Percentiles rank a stretch among this genome's conserved stretches.
phyloP scores from a whole-genome alignment of 371 early-diverging fungal genomes.

The Mortierella sp. region DNA sequence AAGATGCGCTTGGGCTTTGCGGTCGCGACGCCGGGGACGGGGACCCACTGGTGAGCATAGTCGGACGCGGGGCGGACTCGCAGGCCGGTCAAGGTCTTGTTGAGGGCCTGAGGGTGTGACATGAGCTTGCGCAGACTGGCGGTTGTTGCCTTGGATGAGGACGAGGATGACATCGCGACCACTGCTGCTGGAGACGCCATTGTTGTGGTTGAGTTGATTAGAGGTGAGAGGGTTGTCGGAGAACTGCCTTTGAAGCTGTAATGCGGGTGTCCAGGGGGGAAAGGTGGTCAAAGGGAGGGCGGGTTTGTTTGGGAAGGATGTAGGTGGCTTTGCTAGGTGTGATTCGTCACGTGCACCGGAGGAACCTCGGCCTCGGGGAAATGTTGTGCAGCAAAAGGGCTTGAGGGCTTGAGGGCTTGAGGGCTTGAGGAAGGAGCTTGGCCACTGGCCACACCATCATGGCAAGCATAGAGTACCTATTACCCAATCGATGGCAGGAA shows the following conservation, averaged over 20 bases:
- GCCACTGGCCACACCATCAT: too few species aligned
- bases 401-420: too few species aligned
- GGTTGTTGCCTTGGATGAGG: conserved; percentile 37
- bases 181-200: conserved; percentile 53
- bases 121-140: conserved; percentile 45
- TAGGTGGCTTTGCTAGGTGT: not conserved
- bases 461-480: not conserved
- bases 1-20: conserved; percentile 10
- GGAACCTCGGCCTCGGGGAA: not conserved
- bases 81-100: conserved; percentile 44
- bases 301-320: conserved; percentile 3
- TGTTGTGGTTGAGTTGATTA: not conserved
- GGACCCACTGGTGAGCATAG: conserved; percentile 52
- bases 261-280: conserved; percentile 11
- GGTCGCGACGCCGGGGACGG: conserved; percentile 51
- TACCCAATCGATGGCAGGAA: not conserved
- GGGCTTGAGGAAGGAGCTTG: too few species aligned
- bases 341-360: not conserved
- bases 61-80: conserved; percentile 46
- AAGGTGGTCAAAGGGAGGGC: not conserved
- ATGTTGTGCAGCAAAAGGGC: too few species aligned
- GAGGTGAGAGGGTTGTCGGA: conserved; percentile 1
- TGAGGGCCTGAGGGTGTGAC: conserved; percentile 43
- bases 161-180: conserved; percentile 39
- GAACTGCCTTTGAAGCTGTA: not conserved